Evolutionary conservation across 2,329 filamentous ascomycete genomes (phyloP).

Genomic region (Colletotrichum scovillei): DNA sequence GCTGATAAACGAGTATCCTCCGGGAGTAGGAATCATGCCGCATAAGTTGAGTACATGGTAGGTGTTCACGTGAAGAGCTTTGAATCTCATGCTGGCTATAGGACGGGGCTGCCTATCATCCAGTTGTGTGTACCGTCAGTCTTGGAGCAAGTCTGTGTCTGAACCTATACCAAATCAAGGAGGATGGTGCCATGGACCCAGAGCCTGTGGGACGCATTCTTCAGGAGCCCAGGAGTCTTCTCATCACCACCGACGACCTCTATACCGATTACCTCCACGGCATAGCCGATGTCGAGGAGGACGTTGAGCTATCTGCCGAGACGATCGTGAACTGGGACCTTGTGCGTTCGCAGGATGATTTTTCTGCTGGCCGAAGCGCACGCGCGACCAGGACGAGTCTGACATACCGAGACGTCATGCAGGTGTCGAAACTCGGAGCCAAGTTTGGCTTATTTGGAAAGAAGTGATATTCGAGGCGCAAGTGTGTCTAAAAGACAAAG

Average conservation of each 20-base stretch:
- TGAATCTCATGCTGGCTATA: constrained; percentile 44
- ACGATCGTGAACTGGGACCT: constrained; percentile 80
- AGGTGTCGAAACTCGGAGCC: constrained; percentile 78
- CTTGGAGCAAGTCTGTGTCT: constrained; percentile 82
- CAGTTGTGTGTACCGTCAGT: constrained; percentile 91
- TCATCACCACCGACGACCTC: constrained; percentile 76
- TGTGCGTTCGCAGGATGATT: constrained; percentile 61
- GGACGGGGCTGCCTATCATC: constrained; percentile 88
- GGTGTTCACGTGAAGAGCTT: constrained; percentile 25
- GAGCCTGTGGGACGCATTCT: constrained; percentile 70
- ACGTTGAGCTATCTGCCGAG: constrained; percentile 70
- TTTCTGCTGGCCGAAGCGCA: constrained; percentile 63
- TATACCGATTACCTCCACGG: constrained; percentile 82
- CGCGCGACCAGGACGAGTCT: constrained; percentile 76
- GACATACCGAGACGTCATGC: constrained; percentile 88
- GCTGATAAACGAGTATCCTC: constrained; percentile 90
- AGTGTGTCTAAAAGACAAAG: constrained; percentile 62
- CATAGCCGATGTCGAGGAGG: constrained; percentile 74
- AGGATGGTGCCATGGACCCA: constrained; percentile 67
- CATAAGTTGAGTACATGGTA: constrained; percentile 71
- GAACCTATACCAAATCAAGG: constrained; percentile 76
- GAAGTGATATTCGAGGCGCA: constrained; percentile 45
- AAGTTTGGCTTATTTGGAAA: constrained; percentile 68
- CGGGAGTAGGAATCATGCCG: constrained; percentile 94
- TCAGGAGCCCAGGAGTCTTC: constrained; percentile 85